Evolutionary conservation across 116 monocot species (phyloP), one percentile per base, ranked within the genome.

Genomic region (Thalassia testudinum): DNA sequence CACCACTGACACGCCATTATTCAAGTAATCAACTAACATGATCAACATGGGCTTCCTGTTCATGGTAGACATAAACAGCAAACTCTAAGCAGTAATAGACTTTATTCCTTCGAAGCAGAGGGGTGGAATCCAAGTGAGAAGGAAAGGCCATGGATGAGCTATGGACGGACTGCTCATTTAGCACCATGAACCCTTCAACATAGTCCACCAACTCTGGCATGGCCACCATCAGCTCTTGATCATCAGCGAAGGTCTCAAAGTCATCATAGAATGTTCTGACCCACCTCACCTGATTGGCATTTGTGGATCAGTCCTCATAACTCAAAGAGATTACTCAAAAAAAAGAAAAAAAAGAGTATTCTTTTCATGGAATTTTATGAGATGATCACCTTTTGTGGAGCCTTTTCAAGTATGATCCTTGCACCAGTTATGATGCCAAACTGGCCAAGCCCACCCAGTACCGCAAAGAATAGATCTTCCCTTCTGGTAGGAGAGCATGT

Each of bases 81-180:
- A 88, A 82, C 74, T 88, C 87, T 26, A 88, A 55, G 71, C 82
- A 88, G 73, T 82, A 88, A 68, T 76, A 71, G 37, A 82, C 51
- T 27, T 73, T 70, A 25, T 37, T 27, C 15, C 42, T 22, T n/a
- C 25, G 34, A 24, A 30, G 49, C 24, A 42, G 24, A 24, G 45
- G 52, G 27, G 53, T 63, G 75, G 76, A 73, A 29, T 65, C 58
- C 27, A 82, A 49, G 21, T 65, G 64, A 5, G 78, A 53, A 47
- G 82, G 75, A 66, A 87, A 87, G 44, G 78, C 78, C 64, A 70
- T 53, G 62, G 73, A 78, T 40, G 82, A 82, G 70, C 82, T 71
- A 16, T 65, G 67, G 13, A 87, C 63, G 27, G 87, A 87, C 19
- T 74, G 63, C 59, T 78, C 82, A 58, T 88, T 76, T 13, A 83